phyloP scores from a whole-genome alignment of 176 grass and related monocot species.

The Pharus latifolius region DNA sequence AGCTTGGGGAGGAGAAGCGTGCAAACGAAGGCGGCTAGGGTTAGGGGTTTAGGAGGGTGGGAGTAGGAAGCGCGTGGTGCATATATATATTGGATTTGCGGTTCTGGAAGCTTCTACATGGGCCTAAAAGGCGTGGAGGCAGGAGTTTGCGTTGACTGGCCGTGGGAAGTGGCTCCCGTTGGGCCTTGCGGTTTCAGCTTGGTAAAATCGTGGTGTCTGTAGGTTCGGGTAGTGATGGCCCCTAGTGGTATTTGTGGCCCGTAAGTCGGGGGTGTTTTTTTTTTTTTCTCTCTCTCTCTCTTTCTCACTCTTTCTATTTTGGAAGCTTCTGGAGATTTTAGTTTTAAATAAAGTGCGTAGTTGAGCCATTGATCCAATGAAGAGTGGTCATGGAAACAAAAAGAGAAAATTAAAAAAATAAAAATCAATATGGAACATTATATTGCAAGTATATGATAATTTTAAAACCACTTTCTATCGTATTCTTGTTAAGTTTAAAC shows the following conservation, averaged over 20 bases:
- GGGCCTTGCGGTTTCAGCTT: not conserved
- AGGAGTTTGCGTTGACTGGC: not conserved
- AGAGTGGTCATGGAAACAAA: too few relatives aligned
- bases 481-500: too few relatives aligned
- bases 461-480: too few relatives aligned
- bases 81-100: constrained; percentile 2
- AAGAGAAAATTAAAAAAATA: too few relatives aligned
- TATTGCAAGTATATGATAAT: too few relatives aligned
- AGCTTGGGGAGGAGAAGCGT: not conserved
- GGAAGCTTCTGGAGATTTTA: too few relatives aligned
- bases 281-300: too few relatives aligned
- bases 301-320: too few relatives aligned
- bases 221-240: not conserved
- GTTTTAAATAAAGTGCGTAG: too few relatives aligned
- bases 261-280: too few relatives aligned
- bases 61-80: not conserved
- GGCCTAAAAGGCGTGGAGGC: constrained; percentile 18
- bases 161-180: not conserved
- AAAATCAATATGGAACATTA: too few relatives aligned
- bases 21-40: constrained; percentile 33
- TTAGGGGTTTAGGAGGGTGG: constrained; percentile 23
- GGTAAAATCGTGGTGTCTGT: not conserved
- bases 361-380: too few relatives aligned
- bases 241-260: not conserved
- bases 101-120: constrained; percentile 57